phyloP scores from a whole-genome alignment of 805 yeast genomes.

The Blastobotrys muscicola region DNA sequence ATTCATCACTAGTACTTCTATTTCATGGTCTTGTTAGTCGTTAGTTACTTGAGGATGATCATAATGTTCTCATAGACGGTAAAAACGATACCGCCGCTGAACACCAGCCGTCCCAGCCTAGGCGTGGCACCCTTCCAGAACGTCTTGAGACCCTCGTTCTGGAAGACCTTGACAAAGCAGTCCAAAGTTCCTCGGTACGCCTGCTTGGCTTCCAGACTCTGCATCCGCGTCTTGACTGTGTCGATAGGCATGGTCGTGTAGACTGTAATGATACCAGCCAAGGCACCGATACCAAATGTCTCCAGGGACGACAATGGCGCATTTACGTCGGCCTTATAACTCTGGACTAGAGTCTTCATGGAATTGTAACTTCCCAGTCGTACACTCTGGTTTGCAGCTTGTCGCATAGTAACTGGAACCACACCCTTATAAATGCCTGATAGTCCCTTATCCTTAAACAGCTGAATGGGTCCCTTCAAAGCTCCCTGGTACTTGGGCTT shows the following conservation, averaged over 20 bases:
- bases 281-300: slow-evolving; percentile 83
- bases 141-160: slow-evolving; percentile 79
- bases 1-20: neutral
- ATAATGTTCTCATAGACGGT: slow-evolving; percentile 91
- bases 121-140: slow-evolving; percentile 99
- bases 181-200: slow-evolving; percentile 66
- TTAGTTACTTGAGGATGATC: slow-evolving; percentile 34
- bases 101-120: slow-evolving; percentile 78
- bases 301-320: slow-evolving; percentile 68
- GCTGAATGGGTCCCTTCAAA: slow-evolving; percentile 50
- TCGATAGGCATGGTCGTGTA: slow-evolving; percentile 92
- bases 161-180: slow-evolving; percentile 73
- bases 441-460: slow-evolving; percentile 70
- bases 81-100: slow-evolving; percentile 96
- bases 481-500: slow-evolving; percentile 66
- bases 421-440: slow-evolving; percentile 82
- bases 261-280: slow-evolving; percentile 81
- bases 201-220: slow-evolving; percentile 69
- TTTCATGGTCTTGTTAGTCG: too few relatives aligned
- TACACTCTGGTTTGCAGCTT: slow-evolving; percentile 92
- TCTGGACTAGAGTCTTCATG: slow-evolving; percentile 70
- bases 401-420: slow-evolving; percentile 88
- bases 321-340: slow-evolving; percentile 55
- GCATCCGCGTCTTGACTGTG: slow-evolving; percentile 96
- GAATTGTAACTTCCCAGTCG: slow-evolving; percentile 88